These are phyloP conservation scores for Obelidium mucronatum DNA, from an alignment of 192 early-diverging fungal genomes.

Conservation along the genomic window DNA sequence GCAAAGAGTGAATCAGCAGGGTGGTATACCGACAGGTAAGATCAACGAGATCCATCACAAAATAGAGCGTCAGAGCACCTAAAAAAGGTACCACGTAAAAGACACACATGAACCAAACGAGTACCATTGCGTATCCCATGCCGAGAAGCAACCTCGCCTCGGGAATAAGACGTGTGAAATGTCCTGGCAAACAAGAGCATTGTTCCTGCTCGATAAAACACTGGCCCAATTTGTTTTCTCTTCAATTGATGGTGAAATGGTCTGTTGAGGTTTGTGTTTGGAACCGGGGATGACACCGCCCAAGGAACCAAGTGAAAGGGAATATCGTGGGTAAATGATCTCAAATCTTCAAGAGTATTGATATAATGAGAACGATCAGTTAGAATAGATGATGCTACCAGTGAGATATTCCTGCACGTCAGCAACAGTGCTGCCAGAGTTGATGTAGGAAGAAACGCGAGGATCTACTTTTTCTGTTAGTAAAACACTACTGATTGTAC, in stretches of 20 bases:
- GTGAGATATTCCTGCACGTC: not conserved
- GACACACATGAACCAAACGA: slow-evolving; percentile 52
- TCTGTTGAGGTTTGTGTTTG: not conserved
- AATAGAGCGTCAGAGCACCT: slow-evolving; percentile 36
- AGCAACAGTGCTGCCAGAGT: slow-evolving; percentile 4
- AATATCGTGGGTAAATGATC: slow-evolving; percentile 28
- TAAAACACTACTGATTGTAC: not conserved
- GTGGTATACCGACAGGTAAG: not conserved
- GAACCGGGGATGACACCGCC: not conserved
- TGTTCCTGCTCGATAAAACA: slow-evolving; percentile 51
- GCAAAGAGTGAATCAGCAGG: not conserved
- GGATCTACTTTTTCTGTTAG: slow-evolving; percentile 5
- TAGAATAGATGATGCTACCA: not conserved
- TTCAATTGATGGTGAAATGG: slow-evolving; percentile 8
- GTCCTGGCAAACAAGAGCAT: slow-evolving; percentile 50
- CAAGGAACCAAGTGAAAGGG: slow-evolving; percentile 1
- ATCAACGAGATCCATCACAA: slow-evolving; percentile 37
- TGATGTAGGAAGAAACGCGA: slow-evolving; percentile 4
- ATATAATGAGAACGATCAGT: slow-evolving; percentile 16
- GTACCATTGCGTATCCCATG: slow-evolving; percentile 46
- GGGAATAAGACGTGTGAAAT: slow-evolving; percentile 48
- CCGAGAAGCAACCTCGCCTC: slow-evolving; percentile 46
- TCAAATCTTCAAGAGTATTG: slow-evolving; percentile 11
- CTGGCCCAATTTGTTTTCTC: slow-evolving; percentile 33
- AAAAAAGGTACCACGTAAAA: slow-evolving; percentile 47